Base-by-base conservation (phyloP, 352 stramenopile genomes). In the Pythium aphanidermatum region DNA sequence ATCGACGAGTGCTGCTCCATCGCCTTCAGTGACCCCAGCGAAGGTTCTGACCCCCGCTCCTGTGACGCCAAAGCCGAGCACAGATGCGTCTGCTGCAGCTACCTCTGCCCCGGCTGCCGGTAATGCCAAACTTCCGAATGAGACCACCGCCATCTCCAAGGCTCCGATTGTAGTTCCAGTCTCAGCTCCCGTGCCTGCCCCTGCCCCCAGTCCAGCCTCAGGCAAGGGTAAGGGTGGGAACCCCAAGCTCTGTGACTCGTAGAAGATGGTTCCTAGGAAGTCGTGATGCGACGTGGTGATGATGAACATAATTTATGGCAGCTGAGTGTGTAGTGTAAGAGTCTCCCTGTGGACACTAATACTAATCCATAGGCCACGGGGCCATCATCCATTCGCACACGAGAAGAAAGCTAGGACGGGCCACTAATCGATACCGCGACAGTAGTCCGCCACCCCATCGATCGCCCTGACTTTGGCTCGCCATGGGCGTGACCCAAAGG, bases 161-260 rank as follows among this genome's bases (percentile, higher is more conserved):
- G n/a, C n/a, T n/a, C n/a, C n/a, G n/a, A n/a, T n/a, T n/a, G n/a
- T n/a, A 33, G 28, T 14, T 33, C 28, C 28, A 33, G 28, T 14
- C 20, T 17, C 42, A 14, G 30, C 30, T 11, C 40, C 40, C 17
- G 19, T 16, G 1, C 17, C 30, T 16, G 42, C 29, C 16, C 42
- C 42, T 30, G 42, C 13, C 23, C 29, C 42, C 3, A n/a, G 11
- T 7, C 29, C 42, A n/a, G 21, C 28, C 3, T 20, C 42, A 40
- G 27, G 20, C 5, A 45, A 16, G 25, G 17, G 17, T 16, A 39
- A 39, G 20, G 30, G 13, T 17, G 16, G 20, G 37, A 55, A 54
- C 39, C 37, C 26, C 31, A 60, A 60, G 52, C 32, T 37, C 5
- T 60, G 52, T 31, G 33, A 51, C 16, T 5, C 31, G 20, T 10